phyloP scores from a whole-genome alignment of 805 yeast genomes.

The Candida takata region DNA sequence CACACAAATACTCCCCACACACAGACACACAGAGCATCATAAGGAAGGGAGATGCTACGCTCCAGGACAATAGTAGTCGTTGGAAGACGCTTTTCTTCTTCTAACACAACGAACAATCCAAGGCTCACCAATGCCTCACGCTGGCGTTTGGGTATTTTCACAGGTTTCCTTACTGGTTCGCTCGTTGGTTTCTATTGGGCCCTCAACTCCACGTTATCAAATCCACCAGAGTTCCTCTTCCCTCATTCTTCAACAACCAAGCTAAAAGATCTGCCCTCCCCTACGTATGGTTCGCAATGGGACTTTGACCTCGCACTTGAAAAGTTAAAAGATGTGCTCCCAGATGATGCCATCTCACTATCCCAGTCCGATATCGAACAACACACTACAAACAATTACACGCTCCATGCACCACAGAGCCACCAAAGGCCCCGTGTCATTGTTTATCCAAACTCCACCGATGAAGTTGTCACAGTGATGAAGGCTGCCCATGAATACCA shows the following conservation, averaged over 20 bases:
- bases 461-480: slow-evolving; percentile 49
- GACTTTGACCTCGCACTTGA: slow-evolving; percentile 22
- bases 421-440: slow-evolving; percentile 28
- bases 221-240: slow-evolving; percentile 24
- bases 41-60: no score
- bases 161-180: slow-evolving; percentile 17
- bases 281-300: slow-evolving; percentile 22
- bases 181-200: slow-evolving; percentile 21
- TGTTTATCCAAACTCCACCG: slow-evolving; percentile 47
- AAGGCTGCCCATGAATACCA: slow-evolving; percentile 45
- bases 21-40: no score
- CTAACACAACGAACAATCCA: neutral
- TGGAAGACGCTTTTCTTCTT: neutral
- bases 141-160: slow-evolving; percentile 5
- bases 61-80: no score
- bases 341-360: slow-evolving; percentile 24
- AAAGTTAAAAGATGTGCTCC: slow-evolving; percentile 27
- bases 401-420: slow-evolving; percentile 46
- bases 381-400: slow-evolving; percentile 43
- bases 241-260: slow-evolving; percentile 23
- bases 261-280: slow-evolving; percentile 19
- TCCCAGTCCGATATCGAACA: slow-evolving; percentile 29
- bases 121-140: neutral
- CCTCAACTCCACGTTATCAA: slow-evolving; percentile 17
- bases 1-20: no score